Conservation (phyloP, 495 filamentous ascomycete species). For the Hypoxylon perforatum region DNA sequence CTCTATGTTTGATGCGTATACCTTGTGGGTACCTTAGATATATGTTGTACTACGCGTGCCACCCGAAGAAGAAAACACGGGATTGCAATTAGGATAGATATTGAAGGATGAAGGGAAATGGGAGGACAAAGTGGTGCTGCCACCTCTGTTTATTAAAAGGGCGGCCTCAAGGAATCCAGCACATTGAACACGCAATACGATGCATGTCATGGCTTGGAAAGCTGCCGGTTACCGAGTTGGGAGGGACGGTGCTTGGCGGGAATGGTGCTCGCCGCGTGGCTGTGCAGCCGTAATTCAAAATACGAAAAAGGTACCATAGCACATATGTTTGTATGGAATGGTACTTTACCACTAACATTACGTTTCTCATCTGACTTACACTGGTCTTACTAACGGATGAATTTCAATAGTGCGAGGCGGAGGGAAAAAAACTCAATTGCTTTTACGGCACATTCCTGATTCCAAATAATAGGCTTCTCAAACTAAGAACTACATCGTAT, state of each 20-base stretch:
- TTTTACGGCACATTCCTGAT: conserved; percentile 3
- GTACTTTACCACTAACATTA: neutral
- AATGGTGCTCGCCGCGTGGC: conserved; percentile 30
- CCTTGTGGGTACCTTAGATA: neutral
- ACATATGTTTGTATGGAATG: too few species aligned
- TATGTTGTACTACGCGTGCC: conserved; percentile 1
- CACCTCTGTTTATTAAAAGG: conserved; percentile 26
- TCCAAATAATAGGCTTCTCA: conserved; percentile 26
- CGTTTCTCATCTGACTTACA: neutral
- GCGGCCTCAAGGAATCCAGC: conserved; percentile 4
- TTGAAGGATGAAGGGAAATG: conserved; percentile 6
- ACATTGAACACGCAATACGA: conserved; percentile 39
- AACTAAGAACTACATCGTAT: neutral
- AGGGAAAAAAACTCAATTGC: neutral
- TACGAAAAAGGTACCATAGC: neutral
- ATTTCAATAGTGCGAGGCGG: neutral
- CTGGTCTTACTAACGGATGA: neutral
- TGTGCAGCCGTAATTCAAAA: conserved; percentile 23
- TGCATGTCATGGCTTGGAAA: conserved; percentile 41
- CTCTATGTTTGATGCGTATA: conserved; percentile 6
- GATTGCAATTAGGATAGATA: neutral
- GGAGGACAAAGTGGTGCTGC: conserved; percentile 16
- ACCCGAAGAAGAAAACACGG: neutral
- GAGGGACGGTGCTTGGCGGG: conserved; percentile 28
- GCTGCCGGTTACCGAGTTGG: conserved; percentile 37